Evolutionary conservation across 495 filamentous ascomycete species (phyloP).

Genomic region (Clavariopsis aquatica): DNA sequence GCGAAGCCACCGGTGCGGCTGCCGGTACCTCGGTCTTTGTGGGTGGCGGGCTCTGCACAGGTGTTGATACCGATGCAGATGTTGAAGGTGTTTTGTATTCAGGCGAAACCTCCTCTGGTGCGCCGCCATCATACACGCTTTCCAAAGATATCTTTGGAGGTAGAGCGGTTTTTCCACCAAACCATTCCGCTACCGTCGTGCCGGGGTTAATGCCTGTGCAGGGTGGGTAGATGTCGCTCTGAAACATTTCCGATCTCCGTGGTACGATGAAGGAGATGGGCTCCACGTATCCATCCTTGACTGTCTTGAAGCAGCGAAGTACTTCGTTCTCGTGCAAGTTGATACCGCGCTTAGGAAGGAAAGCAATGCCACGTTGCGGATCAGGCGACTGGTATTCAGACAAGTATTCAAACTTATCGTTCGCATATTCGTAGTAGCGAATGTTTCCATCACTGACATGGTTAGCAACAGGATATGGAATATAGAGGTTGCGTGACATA

Average conservation of each 20-base stretch:
- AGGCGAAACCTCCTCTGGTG: slow-evolving; percentile 69
- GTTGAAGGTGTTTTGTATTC: slow-evolving; percentile 60
- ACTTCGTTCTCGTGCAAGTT: slow-evolving; percentile 97
- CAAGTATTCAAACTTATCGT: slow-evolving; percentile 95
- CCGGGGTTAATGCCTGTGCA: slow-evolving; percentile 74
- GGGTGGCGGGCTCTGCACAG: slow-evolving; percentile 54
- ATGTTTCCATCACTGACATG: slow-evolving; percentile 87
- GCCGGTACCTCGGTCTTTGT: slow-evolving; percentile 55
- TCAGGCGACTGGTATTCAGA: slow-evolving; percentile 95
- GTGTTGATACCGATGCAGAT: slow-evolving; percentile 45
- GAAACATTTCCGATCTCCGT: slow-evolving; percentile 92
- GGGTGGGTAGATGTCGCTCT: slow-evolving; percentile 94
- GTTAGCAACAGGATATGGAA: slow-evolving; percentile 31
- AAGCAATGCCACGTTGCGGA: slow-evolving; percentile 91
- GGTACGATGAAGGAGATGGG: slow-evolving; percentile 97
- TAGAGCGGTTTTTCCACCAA: slow-evolving; percentile 76
- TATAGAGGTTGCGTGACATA: slow-evolving; percentile 50
- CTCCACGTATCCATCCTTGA: slow-evolving; percentile 91
- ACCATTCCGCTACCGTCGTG: slow-evolving; percentile 79
- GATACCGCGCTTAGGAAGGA: slow-evolving; percentile 91
- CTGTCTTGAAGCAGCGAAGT: slow-evolving; percentile 92
- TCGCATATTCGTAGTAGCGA: slow-evolving; percentile 94
- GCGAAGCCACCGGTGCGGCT: slow-evolving; percentile 47
- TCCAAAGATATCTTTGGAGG: slow-evolving; percentile 92
- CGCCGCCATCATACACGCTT: slow-evolving; percentile 82